Evolutionary conservation across 495 filamentous ascomycete species (phyloP), one percentile per base, ranked within the genome.

Genomic region (Talaromyces borbonicus): DNA sequence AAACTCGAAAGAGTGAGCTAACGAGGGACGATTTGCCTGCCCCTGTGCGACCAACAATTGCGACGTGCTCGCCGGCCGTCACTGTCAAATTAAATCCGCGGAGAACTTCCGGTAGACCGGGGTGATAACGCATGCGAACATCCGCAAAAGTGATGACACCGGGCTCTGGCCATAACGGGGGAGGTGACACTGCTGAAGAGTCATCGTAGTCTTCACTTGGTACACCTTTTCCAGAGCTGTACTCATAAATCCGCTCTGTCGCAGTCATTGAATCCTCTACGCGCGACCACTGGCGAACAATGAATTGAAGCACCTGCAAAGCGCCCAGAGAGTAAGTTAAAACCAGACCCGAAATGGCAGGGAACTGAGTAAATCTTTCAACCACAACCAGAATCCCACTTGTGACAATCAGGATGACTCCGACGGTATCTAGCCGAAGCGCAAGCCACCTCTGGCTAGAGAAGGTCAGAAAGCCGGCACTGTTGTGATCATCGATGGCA

Each of bases 161-260:
- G 23, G 33, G 19, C 6, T 8, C n/a, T 3, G 58, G 58, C 58
- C 58, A 61, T 4, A 69, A 58, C 0, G 80, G 64, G 3, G 92
- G 90, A 25, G 84, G 73, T 41, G 82, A 84, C 49, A 94, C 71
- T 4, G 84, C 69, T 4, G 68, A 68, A 0, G 92, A 89, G 62
- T 98, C 92, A 55, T 96, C 90, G 56, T 96, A 89, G 3, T 96
- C 84, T 8, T 18, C 40, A 26, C 26, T 20, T 4, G 55, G 51
- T 7, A 32, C 2, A 6, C 9, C 8, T 37, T 9, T 30, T 11
- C 30, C 1, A 14, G 30, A 32, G 8, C 97, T 78, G 18, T 84
- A 85, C 56, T 84, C 79, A 3, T 83, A 63, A 36, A 85, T 78
- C 24, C 81, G 65, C 58, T 85, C 81, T 2, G 77, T 74, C 18